Evolutionary conservation across 148 eudicot genomes (phyloP), one percentile per base, ranked within the genome.

Genomic region (Amaranthus cruentus): DNA sequence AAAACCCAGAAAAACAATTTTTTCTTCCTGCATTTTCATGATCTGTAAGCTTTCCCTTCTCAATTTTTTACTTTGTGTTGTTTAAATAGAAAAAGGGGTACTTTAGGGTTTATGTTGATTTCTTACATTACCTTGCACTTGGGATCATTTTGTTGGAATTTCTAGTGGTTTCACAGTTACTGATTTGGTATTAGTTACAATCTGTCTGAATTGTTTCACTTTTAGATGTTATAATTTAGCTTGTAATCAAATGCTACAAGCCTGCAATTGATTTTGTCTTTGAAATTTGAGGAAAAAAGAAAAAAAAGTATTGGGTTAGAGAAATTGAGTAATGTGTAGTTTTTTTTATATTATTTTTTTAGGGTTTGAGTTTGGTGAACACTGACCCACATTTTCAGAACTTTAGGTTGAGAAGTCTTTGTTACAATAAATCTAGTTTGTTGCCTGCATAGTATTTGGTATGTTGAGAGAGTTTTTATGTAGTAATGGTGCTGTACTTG

Each of bases 1-100:
- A 85, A 76, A 65, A 60, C 77, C 70, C 78, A 80, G 58, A 50
- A 70, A 69, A 69, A 74, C 75, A 75, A 71, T 47, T 12, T 2
- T 56, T 71, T 67, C 66, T 73, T 71, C 67, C 75, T 51, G 59
- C 76, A 76, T 79, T 80, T 46, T 21, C 77, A 83, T 90, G 87
- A 83, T 77, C 87, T 82, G 96, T 90, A 78, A 82, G 96, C 82
- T 65, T 55, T 47, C 9, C 78, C n/a, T n/a, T 63, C 53, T 66
- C 13, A 70, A 66, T 21, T 21, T n/a, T 47, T 62, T 43, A 21
- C 50, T 60, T 59, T 18, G 74, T 61, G 28, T 9, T 60, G 62
- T 55, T 28, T 64, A 3, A 28, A 11, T 18, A 48, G 38, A 52
- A 50, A 53, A 49, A 18, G 47, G 21, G 62, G 12, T 67, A 9